Evolutionary conservation across 2,329 filamentous ascomycete species (phyloP), one percentile per base, ranked within the genome.

Genomic region (Nemania diffusa): DNA sequence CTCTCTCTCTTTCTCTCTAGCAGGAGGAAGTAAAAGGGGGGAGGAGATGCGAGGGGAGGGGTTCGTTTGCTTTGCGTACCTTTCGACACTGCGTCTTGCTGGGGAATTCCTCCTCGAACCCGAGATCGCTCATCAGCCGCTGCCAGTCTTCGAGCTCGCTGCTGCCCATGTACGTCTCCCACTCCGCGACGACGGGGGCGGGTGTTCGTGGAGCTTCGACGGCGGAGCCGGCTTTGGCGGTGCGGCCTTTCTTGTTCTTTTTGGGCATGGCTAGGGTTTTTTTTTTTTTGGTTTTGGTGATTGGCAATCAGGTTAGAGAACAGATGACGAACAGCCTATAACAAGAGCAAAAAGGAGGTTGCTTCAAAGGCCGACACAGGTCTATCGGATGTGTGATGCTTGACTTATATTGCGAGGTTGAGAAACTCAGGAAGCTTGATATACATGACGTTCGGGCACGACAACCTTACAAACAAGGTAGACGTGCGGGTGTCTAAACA

Each of bases 71-170:
- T 69, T 46, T 55, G 24, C 76, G 69, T 72, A 85, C 85, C 73
- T 81, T 80, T 57, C 77, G 77, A 67, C 84, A 86, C 65, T 84
- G 74, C 0, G 51, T 82, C 69, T 83, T 85, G 75, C 80, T 85
- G 0, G 65, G 57, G 20, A 82, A 78, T 1, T 79, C 61, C 0
- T 73, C 76, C 0, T 73, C 62, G 9, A 85, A 74, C 1, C 78
- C 81, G 20, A 87, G 73, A 65, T 86, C 82, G 0, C 22, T 11
- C 73, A 84, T 82, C 26, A 87, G 73, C 1, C 78, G 74, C 62
- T 83, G 81, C 81, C 82, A 86, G 67, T 84, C 80, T 4, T 73
- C 71, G 0, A 87, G 77, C 0, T 68, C 64, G 27, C 72, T 72
- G 0, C 42, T 1, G 56, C 69, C 66, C 60, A 73, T 72, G 42